Evolutionary conservation across 495 filamentous ascomycete species (phyloP), one percentile per base, ranked within the genome.

Genomic region (Xylaria telfairii): DNA sequence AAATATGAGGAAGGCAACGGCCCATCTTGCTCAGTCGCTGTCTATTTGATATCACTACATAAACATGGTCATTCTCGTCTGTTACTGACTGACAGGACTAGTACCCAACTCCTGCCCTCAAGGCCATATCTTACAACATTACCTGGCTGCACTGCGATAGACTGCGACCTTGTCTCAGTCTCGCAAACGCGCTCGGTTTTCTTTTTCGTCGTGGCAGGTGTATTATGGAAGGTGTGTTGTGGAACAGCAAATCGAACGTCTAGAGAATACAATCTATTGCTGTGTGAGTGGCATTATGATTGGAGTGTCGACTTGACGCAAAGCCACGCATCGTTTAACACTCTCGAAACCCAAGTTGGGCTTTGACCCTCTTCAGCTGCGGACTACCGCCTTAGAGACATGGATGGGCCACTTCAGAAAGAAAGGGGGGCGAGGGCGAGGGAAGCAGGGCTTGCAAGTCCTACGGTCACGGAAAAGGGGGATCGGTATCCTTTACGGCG

Each of bases 1-100:
- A 51, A 56, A 57, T 53, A 67, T 56, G 51, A 57, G n/a, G 51
- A 57, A 32, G 34, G 51, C 46, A 32, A 26, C 46, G 39, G 13
- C 41, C 28, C 53, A 15, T 68, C 53, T 68, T 49, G 44, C 54
- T 19, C 17, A 8, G 24, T 39, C 21, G 21, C 15, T 24, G 34
- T 4, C 9, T 21, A 5, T 19, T 56, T 6, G 19, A 21, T 28
- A 30, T 39, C n/a, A 24, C 26, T 60, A 68, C 28, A 47, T 68
- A 68, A 60, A 19, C 15, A 17, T 9, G 8, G 28, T 26, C 28
- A 28, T 68, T 26, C n/a, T 24, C 41, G 65, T 34, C 39, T 37
- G n/a, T 37, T 6, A 19, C 49, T 59, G 19, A 68, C 53, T 46
- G 66, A 47, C 44, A 12, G 19, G 15, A 49, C 7, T 8, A 39